Base-by-base conservation (phyloP, 345 rosid species). In the Lepidium didymum region DNA sequence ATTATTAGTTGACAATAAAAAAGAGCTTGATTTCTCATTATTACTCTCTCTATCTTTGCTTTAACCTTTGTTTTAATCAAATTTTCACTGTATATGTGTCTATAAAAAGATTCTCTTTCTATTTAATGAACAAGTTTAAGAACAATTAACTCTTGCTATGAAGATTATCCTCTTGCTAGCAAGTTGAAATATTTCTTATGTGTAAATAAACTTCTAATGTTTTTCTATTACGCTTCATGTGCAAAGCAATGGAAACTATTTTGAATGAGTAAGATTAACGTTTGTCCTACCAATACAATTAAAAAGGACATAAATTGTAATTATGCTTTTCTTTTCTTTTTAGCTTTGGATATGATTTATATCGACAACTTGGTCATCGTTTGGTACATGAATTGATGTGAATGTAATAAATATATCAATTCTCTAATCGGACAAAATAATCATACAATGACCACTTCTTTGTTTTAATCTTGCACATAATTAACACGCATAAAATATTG, bases 301-400 rank as follows among this genome's bases (percentile, higher is more conserved):
- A 34, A 55, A 34, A 49, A 67, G 33, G 33, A 31, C 46, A 38
- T 13, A 64, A 35, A 35, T 29, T 31, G 33, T 54, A 37, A 33
- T 35, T 45, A 56, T 56, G 55, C 33, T 55, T 33, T 54, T 27
- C 31, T 27, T 29, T 31, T n/a, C 1, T 23, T 14, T 10, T 4
- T 21, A 35, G 61, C 43, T 43, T 25, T 54, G 40, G 55, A 56
- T 67, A 56, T 55, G 63, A 67, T 34, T 67, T 43, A 16, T 41
- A 43, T 67, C 8, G 11, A n/a, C 64, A 44, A 67, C 56, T 56
- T 67, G 56, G 15, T 56, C 45, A 44, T 56, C 3, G 72, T 67
- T 55, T 19, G 71, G 71, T 67, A 7, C 33, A 67, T 33, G 71
- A 55, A 29, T 41, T 31, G 70, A 66, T 42, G 21, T 42, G 14